Conservation (phyloP, 2,329 filamentous ascomycete species). For the Saccharata proteae region DNA sequence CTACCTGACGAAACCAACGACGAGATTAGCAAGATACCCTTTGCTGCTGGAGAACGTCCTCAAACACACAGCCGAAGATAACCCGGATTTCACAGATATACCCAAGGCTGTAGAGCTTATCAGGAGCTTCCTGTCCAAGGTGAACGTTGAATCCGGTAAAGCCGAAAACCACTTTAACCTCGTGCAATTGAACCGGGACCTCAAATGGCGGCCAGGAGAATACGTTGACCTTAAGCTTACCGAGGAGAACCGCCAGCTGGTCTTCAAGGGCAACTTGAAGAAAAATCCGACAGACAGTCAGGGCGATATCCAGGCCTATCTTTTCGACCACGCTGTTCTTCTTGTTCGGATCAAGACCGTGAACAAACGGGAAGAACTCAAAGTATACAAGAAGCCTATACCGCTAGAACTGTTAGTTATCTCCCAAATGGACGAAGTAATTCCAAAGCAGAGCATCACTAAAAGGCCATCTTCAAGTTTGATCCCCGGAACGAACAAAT, state of each 20-base stretch:
- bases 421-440: slow-evolving; percentile 92
- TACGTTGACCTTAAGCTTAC: slow-evolving; percentile 89
- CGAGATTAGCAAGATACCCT: slow-evolving; percentile 85
- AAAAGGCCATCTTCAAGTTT: slow-evolving; percentile 85
- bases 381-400: slow-evolving; percentile 91
- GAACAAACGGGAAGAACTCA: slow-evolving; percentile 88
- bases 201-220: slow-evolving; percentile 82
- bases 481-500: slow-evolving; percentile 44
- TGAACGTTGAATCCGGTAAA: slow-evolving; percentile 92
- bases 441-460: slow-evolving; percentile 64
- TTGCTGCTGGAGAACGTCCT: slow-evolving; percentile 80
- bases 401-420: slow-evolving; percentile 88
- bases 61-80: slow-evolving; percentile 83
- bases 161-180: slow-evolving; percentile 97
- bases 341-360: slow-evolving; percentile 83
- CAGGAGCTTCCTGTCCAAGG: slow-evolving; percentile 71
- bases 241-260: slow-evolving; percentile 81
- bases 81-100: slow-evolving; percentile 81
- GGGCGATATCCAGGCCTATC: slow-evolving; percentile 80
- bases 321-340: slow-evolving; percentile 92
- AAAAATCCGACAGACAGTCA: slow-evolving; percentile 75
- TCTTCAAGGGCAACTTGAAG: slow-evolving; percentile 91
- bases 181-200: slow-evolving; percentile 77
- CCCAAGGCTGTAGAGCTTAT: slow-evolving; percentile 81
- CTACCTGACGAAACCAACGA: slow-evolving; percentile 95